These are phyloP conservation scores for Mycena citricolor DNA, from an alignment of 1,284 basidiomycete species.

Conservation along the genomic window DNA sequence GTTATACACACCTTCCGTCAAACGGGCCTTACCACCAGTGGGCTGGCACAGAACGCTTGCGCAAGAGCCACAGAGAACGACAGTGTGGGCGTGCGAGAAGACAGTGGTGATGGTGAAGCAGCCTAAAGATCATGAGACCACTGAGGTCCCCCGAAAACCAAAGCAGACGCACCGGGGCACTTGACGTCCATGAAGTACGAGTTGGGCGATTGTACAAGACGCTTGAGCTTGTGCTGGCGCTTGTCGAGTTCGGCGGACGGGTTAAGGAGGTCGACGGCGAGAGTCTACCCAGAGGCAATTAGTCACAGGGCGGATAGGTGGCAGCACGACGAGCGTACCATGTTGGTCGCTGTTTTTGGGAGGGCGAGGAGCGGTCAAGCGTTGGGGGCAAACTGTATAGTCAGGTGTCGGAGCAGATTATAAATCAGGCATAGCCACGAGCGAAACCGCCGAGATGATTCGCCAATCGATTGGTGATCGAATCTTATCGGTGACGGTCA, in stretches of 20 bases:
- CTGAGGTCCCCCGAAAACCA: slow-evolving; percentile 19
- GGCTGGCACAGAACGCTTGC: slow-evolving; percentile 97
- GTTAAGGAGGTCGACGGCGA: slow-evolving; percentile 98
- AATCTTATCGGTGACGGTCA: too few species aligned
- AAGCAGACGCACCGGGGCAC: slow-evolving; percentile 77
- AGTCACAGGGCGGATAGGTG: not conserved
- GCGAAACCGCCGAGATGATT: too few species aligned
- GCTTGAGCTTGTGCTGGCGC: slow-evolving; percentile 98
- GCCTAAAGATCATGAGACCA: slow-evolving; percentile 44
- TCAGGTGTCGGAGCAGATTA: too few species aligned
- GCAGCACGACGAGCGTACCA: slow-evolving; percentile 34
- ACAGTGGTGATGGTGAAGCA: slow-evolving; percentile 95
- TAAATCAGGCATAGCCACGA: too few species aligned
- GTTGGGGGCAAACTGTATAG: too few species aligned
- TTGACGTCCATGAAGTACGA: slow-evolving; percentile 99
- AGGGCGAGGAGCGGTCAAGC: slow-evolving; percentile 20
- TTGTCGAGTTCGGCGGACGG: slow-evolving; percentile 86
- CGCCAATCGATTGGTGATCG: too few species aligned
- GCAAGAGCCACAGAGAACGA: slow-evolving; percentile 92
- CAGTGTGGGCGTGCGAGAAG: slow-evolving; percentile 94
- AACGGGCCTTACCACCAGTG: slow-evolving; percentile 96
- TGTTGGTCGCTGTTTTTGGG: slow-evolving; percentile 33
- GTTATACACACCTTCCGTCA: slow-evolving; percentile 87
- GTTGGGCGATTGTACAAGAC: slow-evolving; percentile 96
- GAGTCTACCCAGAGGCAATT: slow-evolving; percentile 60